These are phyloP conservation scores for Eimeria acervulina DNA, from an alignment of 169 alveolate genomes.

Conservation along the genomic window DNA sequence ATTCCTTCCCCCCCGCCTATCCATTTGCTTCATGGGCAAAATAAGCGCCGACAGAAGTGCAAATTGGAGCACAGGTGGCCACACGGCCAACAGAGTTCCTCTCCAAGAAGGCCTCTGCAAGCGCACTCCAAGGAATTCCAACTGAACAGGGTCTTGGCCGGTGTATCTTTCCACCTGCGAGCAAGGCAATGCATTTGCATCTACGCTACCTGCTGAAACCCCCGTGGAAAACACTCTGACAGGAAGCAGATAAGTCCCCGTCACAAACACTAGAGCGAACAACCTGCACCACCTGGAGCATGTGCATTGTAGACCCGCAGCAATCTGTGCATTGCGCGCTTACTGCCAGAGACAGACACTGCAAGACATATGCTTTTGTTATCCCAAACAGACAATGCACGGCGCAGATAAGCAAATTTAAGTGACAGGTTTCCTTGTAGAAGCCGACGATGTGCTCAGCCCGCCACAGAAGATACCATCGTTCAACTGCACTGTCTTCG, in stretches of 20 bases:
- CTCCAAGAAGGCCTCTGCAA: conserved; percentile 7
- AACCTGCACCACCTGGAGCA: neutral
- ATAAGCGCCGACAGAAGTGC: conserved; percentile 27
- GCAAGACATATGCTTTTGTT: neutral
- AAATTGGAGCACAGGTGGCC: conserved; percentile 31
- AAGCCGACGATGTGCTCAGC: conserved; percentile 50
- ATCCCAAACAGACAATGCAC: conserved; percentile 66
- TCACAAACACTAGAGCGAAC: neutral
- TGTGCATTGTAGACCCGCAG: neutral
- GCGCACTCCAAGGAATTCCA: conserved; percentile 12
- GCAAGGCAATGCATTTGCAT: neutral
- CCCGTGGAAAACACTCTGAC: neutral
- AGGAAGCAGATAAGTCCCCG: neutral
- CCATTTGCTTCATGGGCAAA: conserved; percentile 59
- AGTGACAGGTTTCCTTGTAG: conserved; percentile 37
- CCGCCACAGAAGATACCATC: conserved; percentile 75
- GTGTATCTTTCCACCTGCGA: conserved; percentile 6
- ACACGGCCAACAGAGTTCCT: neutral
- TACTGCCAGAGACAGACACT: conserved; percentile 28
- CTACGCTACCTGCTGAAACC: neutral
- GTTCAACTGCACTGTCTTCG: conserved; percentile 56
- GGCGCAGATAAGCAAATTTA: conserved; percentile 33
- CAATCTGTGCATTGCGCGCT: neutral
- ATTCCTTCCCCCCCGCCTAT: conserved; percentile 43
- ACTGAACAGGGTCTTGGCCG: neutral